A percentile compares a stretch with the other conserved stretches of the same genome.
phyloP scores from a whole-genome alignment of 331 rosid genomes.

The Prunus yedoensis region DNA sequence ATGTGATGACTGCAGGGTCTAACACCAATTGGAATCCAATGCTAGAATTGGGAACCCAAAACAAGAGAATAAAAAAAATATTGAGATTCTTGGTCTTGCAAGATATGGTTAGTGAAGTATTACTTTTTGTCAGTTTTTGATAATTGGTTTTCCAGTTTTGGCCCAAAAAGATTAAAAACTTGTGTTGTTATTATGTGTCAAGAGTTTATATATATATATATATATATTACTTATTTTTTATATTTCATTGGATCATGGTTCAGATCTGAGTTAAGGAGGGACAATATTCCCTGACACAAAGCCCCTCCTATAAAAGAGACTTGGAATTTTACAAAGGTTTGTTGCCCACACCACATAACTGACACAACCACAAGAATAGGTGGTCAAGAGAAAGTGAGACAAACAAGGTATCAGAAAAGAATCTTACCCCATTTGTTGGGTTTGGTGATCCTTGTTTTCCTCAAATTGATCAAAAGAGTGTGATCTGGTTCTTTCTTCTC shows the following conservation, averaged over 20 bases:
- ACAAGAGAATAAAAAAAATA: not conserved
- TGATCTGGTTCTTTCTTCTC: not conserved
- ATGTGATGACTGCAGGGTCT: not conserved
- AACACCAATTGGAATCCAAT: slow-evolving; percentile 13
- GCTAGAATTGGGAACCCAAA: not conserved
- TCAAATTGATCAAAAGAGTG: not conserved
- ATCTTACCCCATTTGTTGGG: not conserved
- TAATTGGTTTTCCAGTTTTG: slow-evolving; percentile 32
- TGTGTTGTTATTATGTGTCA: not conserved
- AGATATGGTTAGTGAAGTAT: slow-evolving; percentile 22
- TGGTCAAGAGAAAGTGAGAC: slow-evolving; percentile 1
- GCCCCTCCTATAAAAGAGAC: not conserved
- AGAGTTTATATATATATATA: too few species aligned
- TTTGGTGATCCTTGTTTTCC: slow-evolving; percentile 1
- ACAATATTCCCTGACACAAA: not conserved
- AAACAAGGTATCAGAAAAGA: slow-evolving; percentile 18
- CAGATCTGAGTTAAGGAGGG: slow-evolving; percentile 14
- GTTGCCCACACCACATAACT: slow-evolving; percentile 12
- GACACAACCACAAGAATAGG: slow-evolving; percentile 1
- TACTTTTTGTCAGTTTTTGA: slow-evolving; percentile 28
- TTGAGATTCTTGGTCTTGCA: slow-evolving; percentile 27
- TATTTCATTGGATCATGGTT: slow-evolving; percentile 1
- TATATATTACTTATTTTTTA: not conserved
- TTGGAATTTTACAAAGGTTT: not conserved
- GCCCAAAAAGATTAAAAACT: slow-evolving; percentile 5